Conservation (phyloP, 352 stramenopile species). For the Phytopythium helicoides region DNA sequence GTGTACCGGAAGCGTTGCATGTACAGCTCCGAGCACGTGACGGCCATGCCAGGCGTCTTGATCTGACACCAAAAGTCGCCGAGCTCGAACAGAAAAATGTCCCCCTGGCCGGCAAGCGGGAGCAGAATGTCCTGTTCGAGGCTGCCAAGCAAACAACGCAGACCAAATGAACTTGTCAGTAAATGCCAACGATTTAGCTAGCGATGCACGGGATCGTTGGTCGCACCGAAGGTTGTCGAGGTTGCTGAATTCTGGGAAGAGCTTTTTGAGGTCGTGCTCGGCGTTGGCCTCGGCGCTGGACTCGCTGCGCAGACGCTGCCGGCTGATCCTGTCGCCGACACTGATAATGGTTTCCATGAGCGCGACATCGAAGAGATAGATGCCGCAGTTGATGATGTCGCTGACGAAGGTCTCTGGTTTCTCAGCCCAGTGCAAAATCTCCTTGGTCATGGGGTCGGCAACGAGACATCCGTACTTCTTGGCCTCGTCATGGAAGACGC, state of each 20-base stretch:
- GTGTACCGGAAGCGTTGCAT: slow-evolving; percentile 91
- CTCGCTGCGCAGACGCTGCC: slow-evolving; percentile 72
- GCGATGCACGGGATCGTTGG: too few species aligned
- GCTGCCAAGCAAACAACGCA: slow-evolving; percentile 24
- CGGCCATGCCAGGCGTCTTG: slow-evolving; percentile 88
- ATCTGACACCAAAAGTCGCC: slow-evolving; percentile 91
- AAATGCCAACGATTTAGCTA: neutral
- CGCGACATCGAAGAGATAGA: slow-evolving; percentile 85
- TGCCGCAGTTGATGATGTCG: slow-evolving; percentile 90
- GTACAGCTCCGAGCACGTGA: slow-evolving; percentile 90
- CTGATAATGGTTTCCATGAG: slow-evolving; percentile 77
- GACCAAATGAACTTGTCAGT: slow-evolving; percentile 3
- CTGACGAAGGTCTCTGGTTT: slow-evolving; percentile 90
- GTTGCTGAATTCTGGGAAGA: slow-evolving; percentile 87
- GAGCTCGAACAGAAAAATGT: slow-evolving; percentile 76
- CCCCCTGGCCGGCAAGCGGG: slow-evolving; percentile 72
- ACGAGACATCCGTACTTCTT: slow-evolving; percentile 89
- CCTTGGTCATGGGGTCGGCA: slow-evolving; percentile 63
- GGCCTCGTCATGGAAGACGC: slow-evolving; percentile 86
- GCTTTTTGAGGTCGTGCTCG: slow-evolving; percentile 80
- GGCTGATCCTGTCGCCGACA: slow-evolving; percentile 78
- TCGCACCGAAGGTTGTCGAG: slow-evolving; percentile 76
- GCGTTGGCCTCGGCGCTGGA: slow-evolving; percentile 67
- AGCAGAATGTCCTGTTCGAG: slow-evolving; percentile 85
- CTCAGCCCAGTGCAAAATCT: slow-evolving; percentile 89